Base-by-base conservation (phyloP, 2,329 filamentous ascomycete species). In the Colletotrichum sidae region DNA sequence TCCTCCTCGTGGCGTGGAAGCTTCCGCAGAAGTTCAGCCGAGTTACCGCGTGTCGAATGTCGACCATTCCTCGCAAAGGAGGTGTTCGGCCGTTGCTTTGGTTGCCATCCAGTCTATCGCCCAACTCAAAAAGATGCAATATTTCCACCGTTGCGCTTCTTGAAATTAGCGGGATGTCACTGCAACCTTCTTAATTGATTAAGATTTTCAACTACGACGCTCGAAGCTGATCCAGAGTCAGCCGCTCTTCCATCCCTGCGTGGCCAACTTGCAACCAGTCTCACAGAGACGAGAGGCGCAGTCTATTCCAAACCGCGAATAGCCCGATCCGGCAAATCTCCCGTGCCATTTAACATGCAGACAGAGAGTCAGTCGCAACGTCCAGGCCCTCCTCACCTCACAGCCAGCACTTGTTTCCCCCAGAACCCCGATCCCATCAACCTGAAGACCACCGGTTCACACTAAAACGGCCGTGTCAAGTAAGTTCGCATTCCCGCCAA, bases 241-340 rank as follows among this genome's bases (percentile, higher is more conserved):
- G 37, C 25, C 15, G n/a, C 47, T 47, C 35, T 15, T 13, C 42
- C 4, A 62, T 6, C 39, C 41, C n/a, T 55, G 61, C 35, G 13
- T 37, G 33, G 50, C 8, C 39, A 11, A n/a, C n/a, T 8, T 8
- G 34, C 38, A 34, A 12, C 15, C 12, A 37, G 33, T 61, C 8
- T 47, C 51, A 47, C 11, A 38, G 25, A 51, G 50, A 52, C 51
- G 35, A 11, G 39, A 65, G 41, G 46, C 33, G 35, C 58, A 65
- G 58, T 56, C 25, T 56, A 38, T 34, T 7, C 41, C 17, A 62
- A 62, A 51, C 58, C 13, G 33, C 49, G 15, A 35, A 15, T 17
- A 10, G 2, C 37, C 38, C 25, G 9, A 42, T 47, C 47, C 17
- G 54, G 47, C 37, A 13, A 15, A 2, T 7, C 11, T 12, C 13